These are phyloP conservation scores for Eudorina sp. DNA, from an alignment of 139 green algal species.

Conservation along the genomic window DNA sequence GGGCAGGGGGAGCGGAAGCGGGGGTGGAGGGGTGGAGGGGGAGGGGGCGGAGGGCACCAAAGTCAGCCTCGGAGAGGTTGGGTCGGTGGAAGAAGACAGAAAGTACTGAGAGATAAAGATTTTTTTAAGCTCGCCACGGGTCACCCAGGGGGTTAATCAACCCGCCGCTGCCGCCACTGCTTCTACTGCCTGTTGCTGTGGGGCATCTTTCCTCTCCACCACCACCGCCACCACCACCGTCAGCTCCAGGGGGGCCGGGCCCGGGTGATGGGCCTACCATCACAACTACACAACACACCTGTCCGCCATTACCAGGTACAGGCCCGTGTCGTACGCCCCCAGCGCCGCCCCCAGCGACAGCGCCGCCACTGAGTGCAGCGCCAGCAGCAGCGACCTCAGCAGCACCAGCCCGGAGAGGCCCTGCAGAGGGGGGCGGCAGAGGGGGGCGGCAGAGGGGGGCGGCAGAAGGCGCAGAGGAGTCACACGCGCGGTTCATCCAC, in stretches of 20 bases:
- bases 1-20: not conserved
- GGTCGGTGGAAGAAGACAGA: not conserved
- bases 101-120: not conserved
- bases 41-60: not conserved
- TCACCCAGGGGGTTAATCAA: not conserved
- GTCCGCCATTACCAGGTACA: slow-evolving; percentile 9
- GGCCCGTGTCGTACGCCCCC: slow-evolving; percentile 20
- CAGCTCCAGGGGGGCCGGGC: too few relatives aligned
- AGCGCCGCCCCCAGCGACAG: slow-evolving; percentile 12
- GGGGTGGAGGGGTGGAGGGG: not conserved
- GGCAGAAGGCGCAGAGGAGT: not conserved
- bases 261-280: too few relatives aligned
- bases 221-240: too few relatives aligned
- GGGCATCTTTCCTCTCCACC: too few relatives aligned
- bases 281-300: not conserved
- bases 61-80: too few relatives aligned
- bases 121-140: not conserved
- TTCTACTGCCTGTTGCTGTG: too few relatives aligned
- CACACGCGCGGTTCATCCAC: not conserved
- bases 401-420: not conserved
- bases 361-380: not conserved
- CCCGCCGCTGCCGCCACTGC: not conserved
- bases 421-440: not conserved
- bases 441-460: not conserved
- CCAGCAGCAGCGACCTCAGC: slow-evolving; percentile 17